phyloP scores from a whole-genome alignment of 1,284 basidiomycete species.

The Trametes pubescens region DNA sequence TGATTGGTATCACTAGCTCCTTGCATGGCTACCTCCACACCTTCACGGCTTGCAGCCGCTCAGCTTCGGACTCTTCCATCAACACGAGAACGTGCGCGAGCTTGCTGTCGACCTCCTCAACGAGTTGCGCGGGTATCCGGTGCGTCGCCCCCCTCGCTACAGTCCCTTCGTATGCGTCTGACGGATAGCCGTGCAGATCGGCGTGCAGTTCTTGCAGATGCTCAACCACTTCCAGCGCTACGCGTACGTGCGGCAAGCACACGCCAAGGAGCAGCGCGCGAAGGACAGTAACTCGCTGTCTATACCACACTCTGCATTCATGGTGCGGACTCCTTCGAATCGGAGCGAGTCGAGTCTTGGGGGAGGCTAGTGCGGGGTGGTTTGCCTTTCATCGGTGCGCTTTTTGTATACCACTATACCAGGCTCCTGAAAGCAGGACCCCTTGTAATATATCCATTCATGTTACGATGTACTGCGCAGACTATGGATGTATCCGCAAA shows the following conservation, averaged over 20 bases:
- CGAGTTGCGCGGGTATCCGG: constrained; percentile 77
- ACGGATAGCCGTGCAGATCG: constrained; percentile 62
- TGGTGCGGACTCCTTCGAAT: constrained; percentile 55
- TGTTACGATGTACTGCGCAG: constrained; percentile 3
- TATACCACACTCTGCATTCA: constrained; percentile 43
- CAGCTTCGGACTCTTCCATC: constrained; percentile 92
- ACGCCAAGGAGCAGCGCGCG: constrained; percentile 61
- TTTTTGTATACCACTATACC: constrained; percentile 17
- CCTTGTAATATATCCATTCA: constrained; percentile 12
- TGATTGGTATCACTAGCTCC: constrained; percentile 59
- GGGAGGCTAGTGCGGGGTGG: constrained; percentile 45
- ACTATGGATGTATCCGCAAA: neutral
- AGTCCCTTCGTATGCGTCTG: neutral
- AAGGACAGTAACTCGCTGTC: constrained; percentile 46
- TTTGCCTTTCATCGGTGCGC: no score
- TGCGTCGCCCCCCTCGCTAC: constrained; percentile 48
- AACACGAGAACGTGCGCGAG: constrained; percentile 76
- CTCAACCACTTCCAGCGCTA: constrained; percentile 94
- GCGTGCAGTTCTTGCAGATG: constrained; percentile 81
- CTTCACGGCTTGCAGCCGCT: constrained; percentile 86
- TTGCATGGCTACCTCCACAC: constrained; percentile 81
- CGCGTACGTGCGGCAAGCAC: constrained; percentile 80
- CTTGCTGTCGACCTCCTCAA: constrained; percentile 86
- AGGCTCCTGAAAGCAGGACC: neutral
- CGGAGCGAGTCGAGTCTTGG: constrained; percentile 57